Evolutionary conservation across 2,329 filamentous ascomycete genomes (phyloP).

Genomic region (Fusarium devonianum): DNA sequence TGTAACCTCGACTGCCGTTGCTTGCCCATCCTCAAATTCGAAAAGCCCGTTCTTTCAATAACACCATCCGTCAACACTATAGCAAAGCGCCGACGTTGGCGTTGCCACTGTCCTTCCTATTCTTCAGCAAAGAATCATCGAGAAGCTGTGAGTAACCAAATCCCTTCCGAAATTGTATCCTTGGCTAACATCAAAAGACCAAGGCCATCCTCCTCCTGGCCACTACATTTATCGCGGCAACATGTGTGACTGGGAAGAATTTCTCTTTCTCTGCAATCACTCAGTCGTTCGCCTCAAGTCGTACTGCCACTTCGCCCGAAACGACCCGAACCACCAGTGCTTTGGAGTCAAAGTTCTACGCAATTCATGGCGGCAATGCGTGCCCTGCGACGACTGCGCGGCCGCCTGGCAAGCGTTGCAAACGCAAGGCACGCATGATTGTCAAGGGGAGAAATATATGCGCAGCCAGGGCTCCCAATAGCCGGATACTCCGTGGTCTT

Average conservation of each 20-base stretch:
- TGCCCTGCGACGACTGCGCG: slow-evolving; percentile 60
- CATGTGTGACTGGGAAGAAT: slow-evolving; percentile 78
- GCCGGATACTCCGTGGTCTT: background rate
- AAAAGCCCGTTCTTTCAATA: background rate
- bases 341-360: slow-evolving; percentile 71
- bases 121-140: background rate
- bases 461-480: background rate
- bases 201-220: background rate
- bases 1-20: too few species aligned
- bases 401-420: slow-evolving; percentile 17
- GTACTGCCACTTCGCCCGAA: slow-evolving; percentile 78
- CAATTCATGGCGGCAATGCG: slow-evolving; percentile 63
- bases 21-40: too few species aligned
- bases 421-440: slow-evolving; percentile 8
- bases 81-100: too few species aligned
- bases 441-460: background rate
- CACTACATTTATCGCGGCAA: slow-evolving; percentile 33
- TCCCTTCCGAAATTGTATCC: background rate
- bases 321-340: slow-evolving; percentile 74
- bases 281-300: slow-evolving; percentile 65
- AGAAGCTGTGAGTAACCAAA: slow-evolving; percentile 5
- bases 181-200: background rate
- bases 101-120: background rate
- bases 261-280: slow-evolving; percentile 71
- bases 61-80: background rate